Conservation (phyloP, 2,329 filamentous ascomycete species). For the Exophiala alcalophila region DNA sequence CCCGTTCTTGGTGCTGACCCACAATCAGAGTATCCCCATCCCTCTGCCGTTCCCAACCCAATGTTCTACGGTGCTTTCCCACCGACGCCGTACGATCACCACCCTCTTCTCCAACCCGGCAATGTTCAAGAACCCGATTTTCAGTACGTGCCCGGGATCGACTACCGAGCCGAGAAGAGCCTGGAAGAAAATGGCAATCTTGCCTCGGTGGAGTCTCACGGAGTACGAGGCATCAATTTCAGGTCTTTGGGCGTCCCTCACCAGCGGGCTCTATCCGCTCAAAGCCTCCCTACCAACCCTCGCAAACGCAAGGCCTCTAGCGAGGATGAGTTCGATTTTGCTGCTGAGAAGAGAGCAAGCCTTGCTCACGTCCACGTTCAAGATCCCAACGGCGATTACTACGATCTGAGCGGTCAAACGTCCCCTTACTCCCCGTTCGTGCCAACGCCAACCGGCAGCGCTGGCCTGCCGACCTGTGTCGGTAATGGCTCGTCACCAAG, state of each 20-base stretch:
- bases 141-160: conserved; percentile 13
- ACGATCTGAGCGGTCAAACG: conserved; percentile 44
- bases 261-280: conserved; percentile 13
- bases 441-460: conserved; percentile 47
- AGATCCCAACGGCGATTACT: conserved; percentile 56
- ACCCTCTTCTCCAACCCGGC: conserved; percentile 26
- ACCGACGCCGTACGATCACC: conserved; percentile 21
- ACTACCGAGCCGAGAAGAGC: conserved; percentile 14
- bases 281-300: conserved; percentile 11
- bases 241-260: conserved; percentile 13
- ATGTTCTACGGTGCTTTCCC: conserved; percentile 39
- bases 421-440: conserved; percentile 50
- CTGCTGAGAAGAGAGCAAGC: conserved; percentile 49
- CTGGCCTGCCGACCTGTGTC: conserved; percentile 41
- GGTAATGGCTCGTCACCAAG: conserved; percentile 41
- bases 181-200: conserved; percentile 9
- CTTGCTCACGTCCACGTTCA: conserved; percentile 45
- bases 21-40: conserved; percentile 9
- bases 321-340: conserved; percentile 48
- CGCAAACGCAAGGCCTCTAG: conserved; percentile 29
- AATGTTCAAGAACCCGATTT: conserved; percentile 18
- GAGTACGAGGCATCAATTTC: conserved; percentile 6
- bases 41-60: conserved; percentile 15
- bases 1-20: conserved; percentile 1
- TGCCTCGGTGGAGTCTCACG: conserved; percentile 7